A percentile compares a stretch with the other conserved stretches of the same genome.
Conservation (phyloP, 176 grass and related monocot genomes). For the Neostapfia colusana region DNA sequence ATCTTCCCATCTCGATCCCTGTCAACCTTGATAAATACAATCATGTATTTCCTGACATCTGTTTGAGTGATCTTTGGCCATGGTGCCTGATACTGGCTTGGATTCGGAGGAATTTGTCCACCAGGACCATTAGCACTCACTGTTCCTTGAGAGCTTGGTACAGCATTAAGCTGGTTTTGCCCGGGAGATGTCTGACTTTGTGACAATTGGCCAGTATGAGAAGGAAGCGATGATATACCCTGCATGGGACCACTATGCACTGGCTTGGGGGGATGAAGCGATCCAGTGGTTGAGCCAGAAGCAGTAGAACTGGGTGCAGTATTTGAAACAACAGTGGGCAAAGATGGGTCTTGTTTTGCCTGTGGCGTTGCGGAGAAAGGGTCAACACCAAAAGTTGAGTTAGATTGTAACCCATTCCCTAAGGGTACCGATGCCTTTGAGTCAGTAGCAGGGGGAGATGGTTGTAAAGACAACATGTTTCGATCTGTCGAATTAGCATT, state of each 20-base stretch:
- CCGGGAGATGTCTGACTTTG: slow-evolving; percentile 45
- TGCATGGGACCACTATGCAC: slow-evolving; percentile 46
- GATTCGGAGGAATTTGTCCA: slow-evolving; percentile 51
- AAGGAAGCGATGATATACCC: slow-evolving; percentile 36
- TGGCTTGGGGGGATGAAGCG: slow-evolving; percentile 49
- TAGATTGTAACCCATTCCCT: slow-evolving; percentile 65
- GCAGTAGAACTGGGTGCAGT: slow-evolving; percentile 39
- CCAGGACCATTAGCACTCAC: slow-evolving; percentile 45
- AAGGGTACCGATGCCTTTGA: slow-evolving; percentile 55
- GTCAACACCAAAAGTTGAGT: slow-evolving; percentile 54
- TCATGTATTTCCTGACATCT: slow-evolving; percentile 85
- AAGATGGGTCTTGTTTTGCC: slow-evolving; percentile 52
- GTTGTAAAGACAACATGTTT: slow-evolving; percentile 46
- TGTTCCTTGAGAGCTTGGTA: slow-evolving; percentile 43
- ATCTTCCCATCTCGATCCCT: slow-evolving; percentile 98
- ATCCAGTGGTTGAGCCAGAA: slow-evolving; percentile 44
- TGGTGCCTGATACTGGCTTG: slow-evolving; percentile 48
- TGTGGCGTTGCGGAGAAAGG: slow-evolving; percentile 48
- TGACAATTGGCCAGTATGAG: slow-evolving; percentile 48
- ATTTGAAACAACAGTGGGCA: slow-evolving; percentile 41
- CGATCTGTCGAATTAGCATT: slow-evolving; percentile 37
- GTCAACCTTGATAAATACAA: slow-evolving; percentile 95
- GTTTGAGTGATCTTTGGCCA: slow-evolving; percentile 96
- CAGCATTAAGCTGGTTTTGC: slow-evolving; percentile 47
- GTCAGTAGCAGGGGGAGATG: slow-evolving; percentile 52